Evolutionary conservation across 1,284 basidiomycete genomes (phyloP).

Genomic region (Tilletia caries): DNA sequence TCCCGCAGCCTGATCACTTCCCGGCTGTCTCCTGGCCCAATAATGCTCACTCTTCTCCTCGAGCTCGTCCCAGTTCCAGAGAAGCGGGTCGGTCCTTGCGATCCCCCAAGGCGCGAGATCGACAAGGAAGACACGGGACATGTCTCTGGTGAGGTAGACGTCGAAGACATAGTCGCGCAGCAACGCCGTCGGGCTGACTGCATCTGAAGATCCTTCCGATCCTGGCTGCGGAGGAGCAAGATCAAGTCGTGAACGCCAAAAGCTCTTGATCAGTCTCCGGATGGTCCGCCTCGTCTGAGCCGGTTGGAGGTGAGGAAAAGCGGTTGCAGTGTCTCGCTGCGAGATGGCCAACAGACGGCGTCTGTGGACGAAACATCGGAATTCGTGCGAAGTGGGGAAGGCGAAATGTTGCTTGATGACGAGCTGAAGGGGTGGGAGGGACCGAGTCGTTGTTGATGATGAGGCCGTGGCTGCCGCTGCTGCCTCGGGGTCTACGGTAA

Average conservation of each 20-base stretch:
- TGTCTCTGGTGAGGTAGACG: slow-evolving; percentile 76
- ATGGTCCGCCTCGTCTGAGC: slow-evolving; percentile 62
- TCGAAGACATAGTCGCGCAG: slow-evolving; percentile 66
- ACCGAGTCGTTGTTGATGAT: slow-evolving; percentile 1
- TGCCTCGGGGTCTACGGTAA: slow-evolving; percentile 55
- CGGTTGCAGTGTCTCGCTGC: slow-evolving; percentile 72
- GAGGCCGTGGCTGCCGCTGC: slow-evolving; percentile 19
- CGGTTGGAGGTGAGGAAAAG: slow-evolving; percentile 72
- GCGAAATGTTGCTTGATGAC: slow-evolving; percentile 87
- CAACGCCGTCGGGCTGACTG: neutral
- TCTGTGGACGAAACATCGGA: slow-evolving; percentile 36
- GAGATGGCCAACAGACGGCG: slow-evolving; percentile 64
- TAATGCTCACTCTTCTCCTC: slow-evolving; percentile 54
- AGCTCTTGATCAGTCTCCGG: slow-evolving; percentile 59
- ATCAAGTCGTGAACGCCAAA: slow-evolving; percentile 69
- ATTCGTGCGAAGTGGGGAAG: slow-evolving; percentile 66
- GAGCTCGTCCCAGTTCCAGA: slow-evolving; percentile 81
- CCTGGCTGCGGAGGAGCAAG: neutral
- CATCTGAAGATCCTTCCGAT: slow-evolving; percentile 11
- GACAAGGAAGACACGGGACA: slow-evolving; percentile 70
- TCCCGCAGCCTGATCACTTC: neutral
- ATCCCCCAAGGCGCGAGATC: slow-evolving; percentile 83
- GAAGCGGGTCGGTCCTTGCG: slow-evolving; percentile 75
- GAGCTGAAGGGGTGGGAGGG: slow-evolving; percentile 71
- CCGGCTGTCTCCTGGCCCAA: neutral